These are phyloP conservation scores for Cordyceps farinosa DNA, from an alignment of 2,329 filamentous ascomycete species.

Conservation along the genomic window DNA sequence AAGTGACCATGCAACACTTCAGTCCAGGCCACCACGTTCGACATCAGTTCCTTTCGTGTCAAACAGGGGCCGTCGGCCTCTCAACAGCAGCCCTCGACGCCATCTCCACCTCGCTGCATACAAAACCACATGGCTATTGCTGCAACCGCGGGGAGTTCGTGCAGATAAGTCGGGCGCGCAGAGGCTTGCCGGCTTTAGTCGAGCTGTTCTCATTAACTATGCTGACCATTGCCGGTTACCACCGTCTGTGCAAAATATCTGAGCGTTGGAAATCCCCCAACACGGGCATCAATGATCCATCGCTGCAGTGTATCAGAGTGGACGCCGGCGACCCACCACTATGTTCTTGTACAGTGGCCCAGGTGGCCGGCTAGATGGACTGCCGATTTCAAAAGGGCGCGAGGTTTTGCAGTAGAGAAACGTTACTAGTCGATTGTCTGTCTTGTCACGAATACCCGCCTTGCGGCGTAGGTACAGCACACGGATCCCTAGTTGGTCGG, in stretches of 20 bases:
- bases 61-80: not conserved
- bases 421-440: too few species aligned
- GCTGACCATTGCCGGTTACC: too few species aligned
- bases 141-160: not conserved
- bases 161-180: not conserved
- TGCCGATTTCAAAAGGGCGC: not conserved
- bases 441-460: too few species aligned
- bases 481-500: too few species aligned
- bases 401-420: not conserved
- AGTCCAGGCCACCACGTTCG: slow-evolving; percentile 3
- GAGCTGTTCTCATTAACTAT: not conserved
- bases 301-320: not conserved
- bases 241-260: not conserved
- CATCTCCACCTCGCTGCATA: not conserved
- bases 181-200: not conserved
- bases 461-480: too few species aligned
- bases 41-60: not conserved
- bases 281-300: not conserved
- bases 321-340: not conserved
- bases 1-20: not conserved
- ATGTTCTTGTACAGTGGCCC: not conserved
- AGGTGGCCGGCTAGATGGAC: not conserved
- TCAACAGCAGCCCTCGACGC: not conserved
- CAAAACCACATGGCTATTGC: not conserved
- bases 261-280: too few species aligned